A percentile compares a stretch with the other conserved stretches of the same genome.
phyloP scores from a whole-genome alignment of 805 yeast species.

The Hanseniaspora nectarophila region DNA sequence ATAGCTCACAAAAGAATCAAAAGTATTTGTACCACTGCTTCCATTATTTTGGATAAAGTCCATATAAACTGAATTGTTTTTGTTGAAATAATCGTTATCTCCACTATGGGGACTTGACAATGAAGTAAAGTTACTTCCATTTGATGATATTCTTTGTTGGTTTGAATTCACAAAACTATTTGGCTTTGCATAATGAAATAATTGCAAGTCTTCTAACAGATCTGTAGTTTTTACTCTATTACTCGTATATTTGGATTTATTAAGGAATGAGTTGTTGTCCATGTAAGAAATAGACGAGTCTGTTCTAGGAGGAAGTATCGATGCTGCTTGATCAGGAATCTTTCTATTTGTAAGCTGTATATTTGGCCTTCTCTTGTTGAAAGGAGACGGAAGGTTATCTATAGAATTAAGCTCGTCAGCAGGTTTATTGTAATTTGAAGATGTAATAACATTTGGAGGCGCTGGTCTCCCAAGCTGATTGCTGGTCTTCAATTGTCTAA shows the following conservation, averaged over 20 bases:
- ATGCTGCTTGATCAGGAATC: neutral
- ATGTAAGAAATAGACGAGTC: conserved; percentile 12
- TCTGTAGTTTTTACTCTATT: conserved; percentile 9
- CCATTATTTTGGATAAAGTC: conserved; percentile 9
- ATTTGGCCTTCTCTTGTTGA: conserved; percentile 6
- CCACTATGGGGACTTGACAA: conserved; percentile 3
- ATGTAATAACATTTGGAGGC: neutral
- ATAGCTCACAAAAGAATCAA: neutral
- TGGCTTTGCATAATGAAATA: conserved; percentile 5
- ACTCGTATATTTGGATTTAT: neutral
- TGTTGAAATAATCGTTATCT: conserved; percentile 6
- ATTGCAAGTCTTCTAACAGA: conserved; percentile 6
- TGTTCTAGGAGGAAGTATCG: conserved; percentile 15
- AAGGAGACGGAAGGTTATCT: neutral
- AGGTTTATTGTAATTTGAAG: neutral
- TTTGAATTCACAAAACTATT: neutral
- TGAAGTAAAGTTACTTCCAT: conserved; percentile 2
- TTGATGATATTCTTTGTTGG: neutral
- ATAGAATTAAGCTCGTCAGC: neutral
- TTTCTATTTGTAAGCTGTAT: conserved; percentile 1
- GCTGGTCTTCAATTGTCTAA: conserved; percentile 1
- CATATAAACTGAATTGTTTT: neutral
- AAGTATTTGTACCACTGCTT: neutral
- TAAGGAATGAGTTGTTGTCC: neutral
- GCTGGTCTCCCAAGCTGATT: neutral